These are phyloP conservation scores for Talaromyces thailandensis DNA, from an alignment of 495 filamentous ascomycete species.

Conservation along the genomic window DNA sequence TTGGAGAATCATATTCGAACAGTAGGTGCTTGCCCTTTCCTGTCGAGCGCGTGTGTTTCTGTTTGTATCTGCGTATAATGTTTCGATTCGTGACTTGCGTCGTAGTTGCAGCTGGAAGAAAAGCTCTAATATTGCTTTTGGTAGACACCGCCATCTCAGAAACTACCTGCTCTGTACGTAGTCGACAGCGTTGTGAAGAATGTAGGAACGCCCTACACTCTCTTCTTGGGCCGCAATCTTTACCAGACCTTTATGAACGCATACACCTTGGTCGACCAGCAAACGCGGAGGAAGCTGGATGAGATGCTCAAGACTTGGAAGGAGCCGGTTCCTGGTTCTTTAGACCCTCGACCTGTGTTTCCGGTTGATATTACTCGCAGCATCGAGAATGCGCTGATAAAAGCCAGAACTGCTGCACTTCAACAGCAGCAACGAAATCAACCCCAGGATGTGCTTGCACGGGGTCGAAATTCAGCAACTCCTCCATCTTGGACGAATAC, in stretches of 20 bases:
- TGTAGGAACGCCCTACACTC: constrained; percentile 92
- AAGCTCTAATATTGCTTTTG: constrained; percentile 28
- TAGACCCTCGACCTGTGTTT: constrained; percentile 84
- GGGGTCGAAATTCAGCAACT: constrained; percentile 43
- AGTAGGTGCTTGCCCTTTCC: constrained; percentile 50
- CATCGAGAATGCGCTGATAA: constrained; percentile 91
- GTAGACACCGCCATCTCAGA: constrained; percentile 76
- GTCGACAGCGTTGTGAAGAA: constrained; percentile 98
- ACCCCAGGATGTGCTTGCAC: constrained; percentile 54
- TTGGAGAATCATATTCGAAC: constrained; percentile 86
- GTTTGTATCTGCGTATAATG: background rate
- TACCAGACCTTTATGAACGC: constrained; percentile 94
- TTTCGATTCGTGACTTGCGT: constrained; percentile 1
- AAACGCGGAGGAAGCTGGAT: constrained; percentile 81
- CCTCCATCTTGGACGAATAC: constrained; percentile 53
- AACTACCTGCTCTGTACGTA: constrained; percentile 91
- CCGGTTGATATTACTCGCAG: constrained; percentile 70
- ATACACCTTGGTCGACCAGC: constrained; percentile 74
- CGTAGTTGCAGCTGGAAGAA: constrained; percentile 17
- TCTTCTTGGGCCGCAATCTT: constrained; percentile 85
- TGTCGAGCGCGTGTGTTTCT: background rate
- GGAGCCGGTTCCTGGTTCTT: constrained; percentile 84
- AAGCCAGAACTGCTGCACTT: constrained; percentile 66
- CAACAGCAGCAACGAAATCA: constrained; percentile 59
- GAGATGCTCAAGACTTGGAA: constrained; percentile 99